phyloP scores from a whole-genome alignment of 2,329 filamentous ascomycete genomes.

The Tolypocladium amazonense region DNA sequence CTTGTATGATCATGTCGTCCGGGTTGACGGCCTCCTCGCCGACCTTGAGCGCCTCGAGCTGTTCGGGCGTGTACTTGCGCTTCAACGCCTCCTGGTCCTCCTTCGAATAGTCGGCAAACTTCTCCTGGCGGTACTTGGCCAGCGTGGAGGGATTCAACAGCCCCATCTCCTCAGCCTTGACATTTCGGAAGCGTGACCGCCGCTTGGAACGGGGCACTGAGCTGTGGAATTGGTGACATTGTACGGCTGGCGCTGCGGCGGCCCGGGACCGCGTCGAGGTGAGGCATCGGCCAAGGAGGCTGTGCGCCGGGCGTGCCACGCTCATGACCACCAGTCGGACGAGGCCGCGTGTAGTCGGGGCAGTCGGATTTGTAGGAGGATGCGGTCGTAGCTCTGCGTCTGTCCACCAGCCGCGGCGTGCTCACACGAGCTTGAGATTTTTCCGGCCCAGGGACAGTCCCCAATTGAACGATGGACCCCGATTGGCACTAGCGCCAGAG shows the following conservation, averaged over 20 bases:
- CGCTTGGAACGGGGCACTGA: conserved; percentile 35
- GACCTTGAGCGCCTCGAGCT: conserved; percentile 71
- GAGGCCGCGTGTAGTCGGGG: not conserved
- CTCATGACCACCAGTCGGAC: conserved; percentile 34
- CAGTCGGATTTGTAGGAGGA: not conserved
- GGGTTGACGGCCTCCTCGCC: conserved; percentile 68
- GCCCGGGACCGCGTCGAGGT: conserved; percentile 18
- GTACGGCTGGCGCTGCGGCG: conserved; percentile 12
- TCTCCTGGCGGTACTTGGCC: conserved; percentile 31
- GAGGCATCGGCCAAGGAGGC: conserved; percentile 41
- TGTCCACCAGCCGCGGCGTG: not conserved
- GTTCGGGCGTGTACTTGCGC: conserved; percentile 65
- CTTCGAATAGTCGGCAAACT: conserved; percentile 54
- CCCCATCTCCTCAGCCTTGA: conserved; percentile 41
- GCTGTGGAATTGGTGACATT: conserved; percentile 39
- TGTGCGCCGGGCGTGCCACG: conserved; percentile 42
- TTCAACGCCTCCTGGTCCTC: conserved; percentile 53
- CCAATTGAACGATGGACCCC: conserved; percentile 3
- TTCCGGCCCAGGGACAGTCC: conserved; percentile 11
- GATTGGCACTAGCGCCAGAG: conserved; percentile 1
- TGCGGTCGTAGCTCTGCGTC: not conserved
- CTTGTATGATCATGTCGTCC: conserved; percentile 64
- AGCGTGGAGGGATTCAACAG: conserved; percentile 33
- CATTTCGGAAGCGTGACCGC: conserved; percentile 41
- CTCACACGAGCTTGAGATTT: conserved; percentile 21